Conservation (phyloP, 2,329 filamentous ascomycete species). For the Tolypocladium tropicale region DNA sequence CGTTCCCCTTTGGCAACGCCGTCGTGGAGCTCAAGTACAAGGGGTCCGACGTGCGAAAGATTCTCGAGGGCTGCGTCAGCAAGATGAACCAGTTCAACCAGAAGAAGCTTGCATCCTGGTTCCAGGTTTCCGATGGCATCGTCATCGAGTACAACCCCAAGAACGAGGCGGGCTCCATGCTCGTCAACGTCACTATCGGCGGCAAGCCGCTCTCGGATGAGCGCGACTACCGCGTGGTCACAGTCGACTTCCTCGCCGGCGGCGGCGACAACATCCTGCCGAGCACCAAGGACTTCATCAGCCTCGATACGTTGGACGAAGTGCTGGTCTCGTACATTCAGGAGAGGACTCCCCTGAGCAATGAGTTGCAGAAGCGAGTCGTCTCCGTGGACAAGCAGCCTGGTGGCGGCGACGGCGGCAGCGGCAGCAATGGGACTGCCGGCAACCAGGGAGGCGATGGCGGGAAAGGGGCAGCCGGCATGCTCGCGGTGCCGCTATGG, state of each 20-base stretch:
- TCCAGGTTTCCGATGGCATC: slow-evolving; percentile 50
- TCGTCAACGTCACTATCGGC: slow-evolving; percentile 42
- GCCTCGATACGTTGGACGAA: slow-evolving; percentile 43
- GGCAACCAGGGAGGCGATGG: background rate
- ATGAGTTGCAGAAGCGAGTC: slow-evolving; percentile 34
- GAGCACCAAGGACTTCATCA: slow-evolving; percentile 25
- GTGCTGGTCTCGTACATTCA: slow-evolving; percentile 41
- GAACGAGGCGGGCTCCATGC: slow-evolving; percentile 34
- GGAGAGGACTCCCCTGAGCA: slow-evolving; percentile 36
- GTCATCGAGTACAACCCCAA: slow-evolving; percentile 46
- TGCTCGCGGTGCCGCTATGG: background rate
- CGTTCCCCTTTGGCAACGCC: slow-evolving; percentile 57
- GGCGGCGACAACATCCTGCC: slow-evolving; percentile 53
- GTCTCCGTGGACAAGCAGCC: slow-evolving; percentile 3
- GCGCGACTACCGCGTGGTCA: slow-evolving; percentile 45
- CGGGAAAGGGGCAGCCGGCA: background rate
- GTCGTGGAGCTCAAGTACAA: slow-evolving; percentile 46
- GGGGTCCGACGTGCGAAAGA: slow-evolving; percentile 43
- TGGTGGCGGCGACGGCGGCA: background rate
- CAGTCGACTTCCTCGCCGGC: slow-evolving; percentile 51
- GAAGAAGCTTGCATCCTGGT: slow-evolving; percentile 42
- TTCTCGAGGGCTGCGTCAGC: slow-evolving; percentile 49
- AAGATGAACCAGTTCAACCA: slow-evolving; percentile 44
- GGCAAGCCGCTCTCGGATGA: slow-evolving; percentile 34
- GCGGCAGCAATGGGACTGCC: background rate